phyloP scores from a whole-genome alignment of 1,284 basidiomycete genomes.

The Gomphus bonarii region DNA sequence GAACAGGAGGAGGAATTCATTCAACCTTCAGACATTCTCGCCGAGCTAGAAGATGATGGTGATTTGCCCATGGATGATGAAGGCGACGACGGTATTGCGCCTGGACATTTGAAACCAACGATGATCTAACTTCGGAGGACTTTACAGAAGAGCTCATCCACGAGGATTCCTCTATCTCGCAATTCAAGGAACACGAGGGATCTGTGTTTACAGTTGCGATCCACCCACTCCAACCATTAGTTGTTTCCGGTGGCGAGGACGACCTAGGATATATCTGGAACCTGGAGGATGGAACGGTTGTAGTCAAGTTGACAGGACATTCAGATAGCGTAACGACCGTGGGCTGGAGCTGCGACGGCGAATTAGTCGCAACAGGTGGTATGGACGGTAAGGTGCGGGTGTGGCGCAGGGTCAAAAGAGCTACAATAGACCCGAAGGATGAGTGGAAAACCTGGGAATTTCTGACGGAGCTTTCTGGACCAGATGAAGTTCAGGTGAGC shows the following conservation, averaged over 20 bases:
- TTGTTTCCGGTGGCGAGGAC: slow-evolving; percentile 91
- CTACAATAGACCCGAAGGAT: slow-evolving; percentile 28
- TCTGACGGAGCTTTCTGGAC: slow-evolving; percentile 83
- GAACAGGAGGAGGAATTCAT: slow-evolving; percentile 44
- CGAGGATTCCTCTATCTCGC: slow-evolving; percentile 57
- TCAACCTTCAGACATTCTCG: slow-evolving; percentile 48
- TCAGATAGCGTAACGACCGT: slow-evolving; percentile 81
- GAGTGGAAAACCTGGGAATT: slow-evolving; percentile 84
- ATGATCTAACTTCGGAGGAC: slow-evolving; percentile 22
- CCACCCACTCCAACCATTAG: slow-evolving; percentile 82
- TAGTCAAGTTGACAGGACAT: slow-evolving; percentile 85
- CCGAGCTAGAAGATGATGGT: slow-evolving; percentile 39
- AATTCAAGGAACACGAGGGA: slow-evolving; percentile 48
- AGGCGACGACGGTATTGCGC: slow-evolving; percentile 32
- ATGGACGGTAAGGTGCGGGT: slow-evolving; percentile 94
- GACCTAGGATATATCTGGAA: slow-evolving; percentile 94
- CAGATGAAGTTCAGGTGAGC: slow-evolving; percentile 89
- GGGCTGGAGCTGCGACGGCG: slow-evolving; percentile 81
- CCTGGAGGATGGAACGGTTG: slow-evolving; percentile 62
- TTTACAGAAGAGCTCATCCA: slow-evolving; percentile 33
- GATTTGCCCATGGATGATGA: slow-evolving; percentile 56
- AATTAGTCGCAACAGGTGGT: slow-evolving; percentile 89
- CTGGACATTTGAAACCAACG: slow-evolving; percentile 25
- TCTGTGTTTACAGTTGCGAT: slow-evolving; percentile 83
- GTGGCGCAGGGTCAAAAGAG: slow-evolving; percentile 67